These are phyloP conservation scores for Raphanus raphanistrum DNA, from an alignment of 345 rosid genomes.

Conservation along the genomic window DNA sequence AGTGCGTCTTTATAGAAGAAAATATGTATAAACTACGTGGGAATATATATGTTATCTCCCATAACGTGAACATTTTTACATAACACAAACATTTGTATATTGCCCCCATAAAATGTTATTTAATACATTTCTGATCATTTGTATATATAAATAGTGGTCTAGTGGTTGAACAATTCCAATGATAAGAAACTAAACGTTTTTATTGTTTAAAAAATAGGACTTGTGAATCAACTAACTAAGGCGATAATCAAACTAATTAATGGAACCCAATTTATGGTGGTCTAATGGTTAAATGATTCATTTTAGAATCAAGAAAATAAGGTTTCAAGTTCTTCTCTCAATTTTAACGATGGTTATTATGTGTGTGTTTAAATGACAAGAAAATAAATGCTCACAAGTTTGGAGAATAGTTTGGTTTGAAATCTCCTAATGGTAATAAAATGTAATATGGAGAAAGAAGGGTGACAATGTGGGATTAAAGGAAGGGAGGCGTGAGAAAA, in stretches of 20 bases:
- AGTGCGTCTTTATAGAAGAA: background rate
- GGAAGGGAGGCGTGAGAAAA: slow-evolving; percentile 45
- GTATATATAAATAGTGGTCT: background rate
- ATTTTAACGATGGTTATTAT: background rate
- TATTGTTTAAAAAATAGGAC: background rate
- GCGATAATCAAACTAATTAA: background rate
- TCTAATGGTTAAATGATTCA: background rate
- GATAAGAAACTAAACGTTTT: background rate
- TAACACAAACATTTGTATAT: background rate
- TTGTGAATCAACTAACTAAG: background rate
- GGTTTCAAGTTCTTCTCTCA: background rate
- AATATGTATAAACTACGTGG: background rate
- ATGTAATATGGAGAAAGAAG: background rate
- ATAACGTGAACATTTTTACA: background rate
- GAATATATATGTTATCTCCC: background rate
- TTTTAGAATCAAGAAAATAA: background rate
- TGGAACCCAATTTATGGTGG: background rate
- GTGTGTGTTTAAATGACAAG: background rate
- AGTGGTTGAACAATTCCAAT: background rate
- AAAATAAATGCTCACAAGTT: background rate
- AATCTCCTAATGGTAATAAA: background rate
- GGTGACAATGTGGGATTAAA: slow-evolving; percentile 27
- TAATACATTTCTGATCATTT: background rate
- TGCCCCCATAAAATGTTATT: background rate
- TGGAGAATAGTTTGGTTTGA: background rate